These are phyloP conservation scores for Marasmius fiardii DNA, from an alignment of 1,284 basidiomycete genomes.

Conservation along the genomic window DNA sequence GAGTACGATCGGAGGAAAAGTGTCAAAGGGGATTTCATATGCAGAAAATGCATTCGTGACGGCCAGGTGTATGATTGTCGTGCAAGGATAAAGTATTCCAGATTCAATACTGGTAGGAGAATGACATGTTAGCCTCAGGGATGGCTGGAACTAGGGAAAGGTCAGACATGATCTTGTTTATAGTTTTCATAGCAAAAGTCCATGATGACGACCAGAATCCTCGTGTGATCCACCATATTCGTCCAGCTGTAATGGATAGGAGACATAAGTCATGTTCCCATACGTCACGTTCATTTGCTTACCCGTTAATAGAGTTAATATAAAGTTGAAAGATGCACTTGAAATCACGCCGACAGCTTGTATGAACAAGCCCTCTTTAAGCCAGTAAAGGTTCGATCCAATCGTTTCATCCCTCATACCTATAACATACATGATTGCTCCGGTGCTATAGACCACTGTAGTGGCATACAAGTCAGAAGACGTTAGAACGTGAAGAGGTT, in stretches of 20 bases:
- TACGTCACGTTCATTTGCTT: not conserved
- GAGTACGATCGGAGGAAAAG: not conserved
- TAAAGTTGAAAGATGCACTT: not conserved
- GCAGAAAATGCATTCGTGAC: no score
- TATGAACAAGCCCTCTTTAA: not conserved
- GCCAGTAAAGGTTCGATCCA: not conserved
- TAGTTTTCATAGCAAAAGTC: not conserved
- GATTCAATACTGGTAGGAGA: not conserved
- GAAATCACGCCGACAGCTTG: not conserved
- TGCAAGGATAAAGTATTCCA: not conserved
- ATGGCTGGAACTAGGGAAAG: not conserved
- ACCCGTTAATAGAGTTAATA: not conserved
- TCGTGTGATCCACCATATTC: not conserved
- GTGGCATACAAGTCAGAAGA: not conserved
- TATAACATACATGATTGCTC: not conserved
- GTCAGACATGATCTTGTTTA: not conserved
- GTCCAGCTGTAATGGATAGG: not conserved
- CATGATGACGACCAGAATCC: not conserved
- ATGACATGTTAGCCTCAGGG: not conserved
- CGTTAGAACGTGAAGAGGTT: not conserved
- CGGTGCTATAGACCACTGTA: not conserved
- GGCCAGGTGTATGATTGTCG: not conserved
- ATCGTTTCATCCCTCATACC: not conserved
- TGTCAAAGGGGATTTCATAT: not conserved
- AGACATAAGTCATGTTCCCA: not conserved